Percentiles rank a stretch among this genome's conserved stretches.
phyloP scores from a whole-genome alignment of 495 filamentous ascomycete species.

The Lepraria neglecta region DNA sequence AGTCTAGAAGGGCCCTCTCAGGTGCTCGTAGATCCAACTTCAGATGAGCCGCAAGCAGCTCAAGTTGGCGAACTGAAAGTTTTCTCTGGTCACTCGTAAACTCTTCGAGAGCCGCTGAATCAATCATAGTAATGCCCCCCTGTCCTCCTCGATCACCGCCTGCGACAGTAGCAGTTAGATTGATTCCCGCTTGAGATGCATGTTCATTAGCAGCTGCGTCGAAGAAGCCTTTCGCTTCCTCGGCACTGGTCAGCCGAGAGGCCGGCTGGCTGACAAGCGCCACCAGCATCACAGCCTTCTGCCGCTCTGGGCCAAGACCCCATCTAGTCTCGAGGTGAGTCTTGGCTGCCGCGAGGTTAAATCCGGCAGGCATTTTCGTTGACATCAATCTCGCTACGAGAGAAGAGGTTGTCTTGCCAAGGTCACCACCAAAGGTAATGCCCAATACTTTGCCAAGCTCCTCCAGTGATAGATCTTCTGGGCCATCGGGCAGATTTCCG shows the following conservation, averaged over 20 bases:
- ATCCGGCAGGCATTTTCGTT: constrained; percentile 17
- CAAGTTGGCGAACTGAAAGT: not conserved
- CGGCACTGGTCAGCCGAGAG: not conserved
- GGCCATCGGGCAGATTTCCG: constrained; percentile 13
- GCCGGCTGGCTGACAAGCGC: constrained; percentile 7
- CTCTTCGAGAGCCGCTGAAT: constrained; percentile 3
- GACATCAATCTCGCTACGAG: constrained; percentile 16
- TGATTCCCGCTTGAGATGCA: too few species aligned
- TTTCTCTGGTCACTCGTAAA: not conserved
- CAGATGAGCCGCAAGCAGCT: not conserved
- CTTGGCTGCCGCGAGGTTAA: not conserved
- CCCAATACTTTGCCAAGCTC: constrained; percentile 12
- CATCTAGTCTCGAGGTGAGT: constrained; percentile 6
- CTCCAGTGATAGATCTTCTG: constrained; percentile 15
- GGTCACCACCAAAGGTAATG: not conserved
- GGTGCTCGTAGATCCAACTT: not conserved
- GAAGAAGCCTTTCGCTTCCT: constrained; percentile 11
- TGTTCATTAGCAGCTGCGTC: constrained; percentile 14
- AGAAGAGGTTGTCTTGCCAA: constrained; percentile 10
- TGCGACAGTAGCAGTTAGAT: too few species aligned
- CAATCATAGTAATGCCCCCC: not conserved
- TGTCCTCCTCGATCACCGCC: not conserved
- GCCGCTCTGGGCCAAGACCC: constrained; percentile 15
- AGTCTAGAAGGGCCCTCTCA: not conserved
- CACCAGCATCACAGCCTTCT: constrained; percentile 16